Base-by-base conservation (phyloP, 192 early-diverging fungal genomes). In the Pilobolus umbonatus region DNA sequence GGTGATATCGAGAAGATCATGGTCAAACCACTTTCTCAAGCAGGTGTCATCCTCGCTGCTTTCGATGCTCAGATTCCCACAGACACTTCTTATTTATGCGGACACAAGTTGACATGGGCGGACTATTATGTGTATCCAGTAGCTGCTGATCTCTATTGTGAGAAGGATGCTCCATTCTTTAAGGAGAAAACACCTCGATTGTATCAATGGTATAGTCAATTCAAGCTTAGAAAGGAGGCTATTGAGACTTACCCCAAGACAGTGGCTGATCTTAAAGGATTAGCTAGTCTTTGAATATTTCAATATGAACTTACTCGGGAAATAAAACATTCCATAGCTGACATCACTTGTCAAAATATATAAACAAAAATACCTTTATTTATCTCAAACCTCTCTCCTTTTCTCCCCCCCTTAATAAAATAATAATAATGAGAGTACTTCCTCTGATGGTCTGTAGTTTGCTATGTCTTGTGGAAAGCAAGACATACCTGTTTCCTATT, bases 81-180 rank as follows among this genome's bases (percentile, higher is more conserved):
- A 11, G 24, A 52, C 4, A 30, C 26, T 19, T 22, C 34, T 3
- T 73, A 46, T 38, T 24, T 73, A 3, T 62, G 58, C 15, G 71
- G 71, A 1, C 34, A 57, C 3, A 28, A 43, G 15, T 26, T 73
- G 29, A 63, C 71, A 30, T 73, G 71, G 71, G 71, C 71, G 14
- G 71, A 73, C 47, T 43, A 64, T 24, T 68, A 60, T 15, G 28
- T 73, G 52, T 73, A 62, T 25, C 71, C 71, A 5, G 34, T 52
- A 22, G 55, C 69, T 17, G 61, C 66, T 11, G 67, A 68, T 55
- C 29, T 68, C 3, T 68, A 58, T 12, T 34, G 56, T 17, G 6
- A 64, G 29, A 66, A 66, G 2, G 65, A 68, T 22, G 24, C 36
- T 1, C 15, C 36, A 26, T 30, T 49, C 1, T 60, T 73, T 9